Base-by-base conservation (phyloP, 2,329 filamentous ascomycete genomes). In the Penicillium polonicum region DNA sequence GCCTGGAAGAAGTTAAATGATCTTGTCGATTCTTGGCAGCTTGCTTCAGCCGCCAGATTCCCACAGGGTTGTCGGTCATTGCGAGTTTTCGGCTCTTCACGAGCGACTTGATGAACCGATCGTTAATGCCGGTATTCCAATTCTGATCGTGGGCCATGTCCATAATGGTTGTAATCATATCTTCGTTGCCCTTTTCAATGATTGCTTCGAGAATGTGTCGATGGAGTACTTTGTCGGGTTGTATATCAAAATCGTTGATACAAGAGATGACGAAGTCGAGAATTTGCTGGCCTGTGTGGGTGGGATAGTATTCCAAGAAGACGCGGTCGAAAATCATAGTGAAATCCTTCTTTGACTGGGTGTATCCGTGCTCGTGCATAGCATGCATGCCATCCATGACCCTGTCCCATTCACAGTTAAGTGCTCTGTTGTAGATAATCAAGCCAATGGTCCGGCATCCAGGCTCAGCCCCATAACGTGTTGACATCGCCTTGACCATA, bases 31-130 rank as follows among this genome's bases (percentile, higher is more conserved):
- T 60, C 45, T 72, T 70, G 10, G 74, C 73, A 9, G 74, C 70
- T 48, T 74, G 72, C 23, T 76, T 65, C 72, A 77, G 74, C 43
- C 74, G 69, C 74, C 75, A 77, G 48, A 76, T 67, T 5, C 76
- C 74, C 17, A 71, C 68, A 1, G 74, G 72, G 7, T 68, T 66
- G 17, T 69, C 63, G 57, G 74, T 70, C 53, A 72, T 69, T 45
- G 72, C 65, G n/a, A 71, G 59, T 13, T 69, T 72, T 21, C 72
- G 72, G n/a, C 56, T 57, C 19, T 68, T 70, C n/a, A 77, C 33
- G n/a, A 72, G 65, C 12, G 71, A 67, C 35, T 71, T 29, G 35
- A 76, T 70, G 21, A 69, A 58, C 6, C 67, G 57, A 19, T 73
- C 63, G 31, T 72, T 59, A 15, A 77, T 51, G 1, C 59, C 58